phyloP scores from a whole-genome alignment of 1,139 yeast genomes.

The Nakaseomyces kungkrabaensis region DNA sequence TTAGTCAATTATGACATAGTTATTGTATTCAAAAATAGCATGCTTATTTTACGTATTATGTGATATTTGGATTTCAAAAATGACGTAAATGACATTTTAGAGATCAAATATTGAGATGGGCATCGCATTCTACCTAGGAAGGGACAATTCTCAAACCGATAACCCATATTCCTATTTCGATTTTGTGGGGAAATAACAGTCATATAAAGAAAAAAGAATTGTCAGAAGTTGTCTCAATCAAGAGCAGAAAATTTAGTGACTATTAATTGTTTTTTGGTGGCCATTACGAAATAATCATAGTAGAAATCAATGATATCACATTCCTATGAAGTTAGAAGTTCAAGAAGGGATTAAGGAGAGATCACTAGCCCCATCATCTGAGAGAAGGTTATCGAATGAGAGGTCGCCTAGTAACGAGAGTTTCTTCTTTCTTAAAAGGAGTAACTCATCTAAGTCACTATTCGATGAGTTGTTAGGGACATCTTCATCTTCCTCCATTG shows the following conservation, averaged over 20 bases:
- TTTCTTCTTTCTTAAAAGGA: not conserved
- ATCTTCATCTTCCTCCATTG: not conserved
- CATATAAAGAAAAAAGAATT: too few relatives aligned
- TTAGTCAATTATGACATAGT: too few relatives aligned
- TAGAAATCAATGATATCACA: not conserved
- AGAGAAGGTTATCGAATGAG: not conserved
- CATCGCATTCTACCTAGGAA: not conserved
- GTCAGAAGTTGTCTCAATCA: too few relatives aligned
- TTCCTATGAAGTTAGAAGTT: not conserved
- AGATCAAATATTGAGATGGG: not conserved
- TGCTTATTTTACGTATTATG: too few relatives aligned
- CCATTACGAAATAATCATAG: too few relatives aligned
- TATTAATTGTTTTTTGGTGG: too few relatives aligned
- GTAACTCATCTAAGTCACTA: slow-evolving; percentile 1
- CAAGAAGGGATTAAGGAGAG: not conserved
- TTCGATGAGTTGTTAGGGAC: not conserved
- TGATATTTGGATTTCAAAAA: not conserved
- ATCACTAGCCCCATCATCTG: not conserved
- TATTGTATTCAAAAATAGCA: too few relatives aligned
- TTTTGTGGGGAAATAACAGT: too few relatives aligned
- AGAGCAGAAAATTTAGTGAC: too few relatives aligned
- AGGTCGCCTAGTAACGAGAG: not conserved
- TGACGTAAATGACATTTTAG: not conserved
- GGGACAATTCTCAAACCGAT: too few relatives aligned
- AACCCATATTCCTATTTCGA: too few relatives aligned